Conservation (phyloP, 176 grass and related monocot genomes). For the Tillandsia leiboldiana region DNA sequence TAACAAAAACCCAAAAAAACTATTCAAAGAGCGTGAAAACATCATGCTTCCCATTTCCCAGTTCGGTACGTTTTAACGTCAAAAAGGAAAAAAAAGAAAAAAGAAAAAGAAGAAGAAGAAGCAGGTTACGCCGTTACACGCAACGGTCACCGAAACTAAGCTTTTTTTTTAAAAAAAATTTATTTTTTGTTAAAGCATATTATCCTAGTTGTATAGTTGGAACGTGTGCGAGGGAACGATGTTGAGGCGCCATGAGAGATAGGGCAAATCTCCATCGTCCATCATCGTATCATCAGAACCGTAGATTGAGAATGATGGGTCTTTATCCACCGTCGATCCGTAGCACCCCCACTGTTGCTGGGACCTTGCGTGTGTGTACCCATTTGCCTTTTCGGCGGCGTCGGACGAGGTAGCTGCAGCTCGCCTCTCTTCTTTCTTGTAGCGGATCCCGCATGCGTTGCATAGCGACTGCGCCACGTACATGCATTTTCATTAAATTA, state of each 20-base stretch:
- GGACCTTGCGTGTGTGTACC: conserved; percentile 10
- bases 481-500: background rate
- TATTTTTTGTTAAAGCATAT: background rate
- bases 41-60: background rate
- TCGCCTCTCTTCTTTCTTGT: conserved; percentile 68
- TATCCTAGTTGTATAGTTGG: conserved; percentile 37
- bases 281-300: conserved; percentile 1
- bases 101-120: background rate
- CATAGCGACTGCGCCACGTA: conserved; percentile 39
- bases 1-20: background rate
- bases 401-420: conserved; percentile 24
- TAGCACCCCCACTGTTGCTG: conserved; percentile 10
- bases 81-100: background rate
- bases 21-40: background rate
- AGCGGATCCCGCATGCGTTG: conserved; percentile 72
- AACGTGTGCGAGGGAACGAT: conserved; percentile 30
- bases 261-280: background rate
- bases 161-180: background rate
- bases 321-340: background rate
- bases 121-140: background rate
- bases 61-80: background rate
- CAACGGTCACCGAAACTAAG: background rate
- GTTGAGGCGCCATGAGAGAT: conserved; percentile 46
- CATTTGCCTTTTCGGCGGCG: conserved; percentile 8
- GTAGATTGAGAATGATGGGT: conserved; percentile 4